Evolutionary conservation across 805 yeast species (phyloP), one percentile per base, ranked within the genome.

Genomic region (Isabelozyma pseudorhagii): DNA sequence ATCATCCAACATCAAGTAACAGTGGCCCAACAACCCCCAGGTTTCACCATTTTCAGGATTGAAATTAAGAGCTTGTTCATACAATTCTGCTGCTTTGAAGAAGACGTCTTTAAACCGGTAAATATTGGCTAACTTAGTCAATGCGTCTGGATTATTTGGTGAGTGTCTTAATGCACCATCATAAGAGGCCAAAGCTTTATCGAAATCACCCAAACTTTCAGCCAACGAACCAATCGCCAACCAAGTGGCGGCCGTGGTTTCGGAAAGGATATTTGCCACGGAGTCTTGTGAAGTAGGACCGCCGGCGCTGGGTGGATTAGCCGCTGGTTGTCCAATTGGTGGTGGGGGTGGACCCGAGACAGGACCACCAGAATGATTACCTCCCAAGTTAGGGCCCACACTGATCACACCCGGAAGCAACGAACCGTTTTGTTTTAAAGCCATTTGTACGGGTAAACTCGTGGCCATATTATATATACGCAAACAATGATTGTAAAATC

Each of bases 11-110:
- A 94, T 94, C 58, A 94, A 74, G 65, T 91, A 94, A 72, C 99
- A 94, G 71, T 94, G 98, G 47, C 99, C 97, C 59, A 92, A 74
- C 13, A 93, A 80, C 0, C 98, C 97, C 98, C 99, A 94, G 38
- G 96, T 89, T 59, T 93, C 98, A 50, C 97, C 97, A 59, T 90
- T 85, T 63, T 89, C 93, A 17, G 91, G 93, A 60, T 85, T 83
- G 47, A 87, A 78, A 48, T 86, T 80, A 49, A 94, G 71, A 5
- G 97, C 96, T 57, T 90, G 81, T 68, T 93, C 96, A 70, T 90
- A 93, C 54, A 90, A 79, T 66, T 94, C 98, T 11, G 97, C 96
- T 13, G 98, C 98, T 66, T 90, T 89, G 56, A 89, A 87, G 61
- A 91, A 94, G 67, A 89, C 88, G 66, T 93, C 97, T 53, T 92